A percentile compares a stretch with the other conserved stretches of the same genome.
These are phyloP conservation scores for Adansonia rubrostipa DNA, from an alignment of 441 rosid species.

Conservation along the genomic window DNA sequence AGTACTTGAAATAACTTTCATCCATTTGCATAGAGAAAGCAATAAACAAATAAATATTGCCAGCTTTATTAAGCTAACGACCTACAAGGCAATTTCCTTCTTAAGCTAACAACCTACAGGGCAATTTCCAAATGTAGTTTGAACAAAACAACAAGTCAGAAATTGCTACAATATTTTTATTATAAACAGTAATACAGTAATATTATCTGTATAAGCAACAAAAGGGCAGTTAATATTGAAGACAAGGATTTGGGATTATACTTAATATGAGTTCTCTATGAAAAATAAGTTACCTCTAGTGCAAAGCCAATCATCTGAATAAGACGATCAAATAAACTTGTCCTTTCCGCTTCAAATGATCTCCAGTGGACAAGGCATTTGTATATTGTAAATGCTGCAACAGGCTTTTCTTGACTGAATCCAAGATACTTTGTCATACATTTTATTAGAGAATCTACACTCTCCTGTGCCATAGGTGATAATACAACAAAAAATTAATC, in stretches of 20 bases:
- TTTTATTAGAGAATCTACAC: conserved; percentile 63
- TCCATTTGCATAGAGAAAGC: too few species aligned
- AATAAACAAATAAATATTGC: too few species aligned
- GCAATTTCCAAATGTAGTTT: not conserved
- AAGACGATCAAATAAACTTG: conserved; percentile 90
- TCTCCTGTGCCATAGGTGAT: conserved; percentile 61
- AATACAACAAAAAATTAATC: conserved; percentile 28
- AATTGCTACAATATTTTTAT: conserved; percentile 1
- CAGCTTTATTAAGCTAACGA: too few species aligned
- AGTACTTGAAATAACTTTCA: not conserved
- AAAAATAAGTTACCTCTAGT: conserved; percentile 63
- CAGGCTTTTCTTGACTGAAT: conserved; percentile 76
- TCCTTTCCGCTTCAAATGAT: conserved; percentile 87
- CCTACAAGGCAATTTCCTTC: too few species aligned
- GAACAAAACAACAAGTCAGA: not conserved
- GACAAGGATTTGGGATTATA: not conserved
- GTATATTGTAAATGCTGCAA: conserved; percentile 84
- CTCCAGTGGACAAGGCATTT: conserved; percentile 92
- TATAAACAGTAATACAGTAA: not conserved
- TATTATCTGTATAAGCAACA: not conserved
- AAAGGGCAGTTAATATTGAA: not conserved
- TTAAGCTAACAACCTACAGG: too few species aligned
- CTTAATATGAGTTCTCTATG: not conserved
- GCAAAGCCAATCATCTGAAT: conserved; percentile 86
- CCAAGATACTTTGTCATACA: conserved; percentile 68